phyloP scores from a whole-genome alignment of 139 green algal genomes.

The Ulvella scutata region DNA sequence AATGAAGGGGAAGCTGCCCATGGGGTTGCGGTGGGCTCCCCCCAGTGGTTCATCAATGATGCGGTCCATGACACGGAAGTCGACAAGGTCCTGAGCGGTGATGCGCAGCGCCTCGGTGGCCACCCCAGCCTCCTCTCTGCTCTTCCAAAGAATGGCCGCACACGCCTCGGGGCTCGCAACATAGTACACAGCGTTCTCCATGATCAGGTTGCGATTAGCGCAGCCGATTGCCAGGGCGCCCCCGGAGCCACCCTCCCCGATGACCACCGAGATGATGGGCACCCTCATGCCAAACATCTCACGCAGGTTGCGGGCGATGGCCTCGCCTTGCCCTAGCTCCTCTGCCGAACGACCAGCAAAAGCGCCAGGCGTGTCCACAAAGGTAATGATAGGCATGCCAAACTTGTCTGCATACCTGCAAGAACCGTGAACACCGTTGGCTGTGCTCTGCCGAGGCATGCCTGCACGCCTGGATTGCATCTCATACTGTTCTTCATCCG shows the following conservation, averaged over 20 bases:
- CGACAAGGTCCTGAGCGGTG: constrained; percentile 65
- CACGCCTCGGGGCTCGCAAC: constrained; percentile 88
- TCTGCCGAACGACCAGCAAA: constrained; percentile 84
- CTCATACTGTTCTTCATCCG: too few species aligned
- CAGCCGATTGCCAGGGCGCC: constrained; percentile 90
- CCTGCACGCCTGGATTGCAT: too few species aligned
- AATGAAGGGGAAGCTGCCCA: constrained; percentile 67
- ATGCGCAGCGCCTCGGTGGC: constrained; percentile 89
- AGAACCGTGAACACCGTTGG: too few species aligned
- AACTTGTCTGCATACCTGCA: constrained; percentile 79
- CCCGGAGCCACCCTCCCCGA: constrained; percentile 84
- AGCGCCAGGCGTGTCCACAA: constrained; percentile 93
- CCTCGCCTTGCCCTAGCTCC: constrained; percentile 90
- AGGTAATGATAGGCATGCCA: constrained; percentile 89
- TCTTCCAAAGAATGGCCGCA: constrained; percentile 93
- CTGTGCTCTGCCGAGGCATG: too few species aligned
- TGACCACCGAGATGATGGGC: constrained; percentile 83
- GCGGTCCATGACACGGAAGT: constrained; percentile 76
- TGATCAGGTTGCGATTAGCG: constrained; percentile 80
- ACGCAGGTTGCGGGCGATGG: constrained; percentile 87
- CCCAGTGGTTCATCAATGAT: constrained; percentile 81
- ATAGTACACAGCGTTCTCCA: constrained; percentile 94
- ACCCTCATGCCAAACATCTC: constrained; percentile 95
- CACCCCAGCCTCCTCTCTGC: constrained; percentile 44
- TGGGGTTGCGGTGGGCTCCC: constrained; percentile 74